Base-by-base conservation (phyloP, 176 grass and related monocot genomes). In the Oryza meridionalis region DNA sequence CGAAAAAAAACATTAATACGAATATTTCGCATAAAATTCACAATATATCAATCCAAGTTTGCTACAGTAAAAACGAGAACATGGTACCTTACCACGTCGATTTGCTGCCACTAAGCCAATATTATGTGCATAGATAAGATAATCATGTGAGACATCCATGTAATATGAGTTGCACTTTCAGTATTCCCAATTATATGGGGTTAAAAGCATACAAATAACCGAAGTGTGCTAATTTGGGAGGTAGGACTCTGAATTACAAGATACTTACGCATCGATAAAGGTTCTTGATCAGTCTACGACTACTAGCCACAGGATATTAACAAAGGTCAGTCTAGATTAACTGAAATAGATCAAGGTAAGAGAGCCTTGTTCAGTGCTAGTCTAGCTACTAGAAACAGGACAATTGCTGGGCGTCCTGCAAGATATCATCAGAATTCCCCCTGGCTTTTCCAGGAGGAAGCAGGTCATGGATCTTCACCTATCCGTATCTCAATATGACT, bases 401-500 rank as follows among this genome's bases (percentile, higher is more conserved):
- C 55, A 61, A 61, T 22, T 1, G 6, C 17, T 9, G 53, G 19
- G 53, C 4, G 47, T 50, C 47, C 13, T 50, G 35, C 3, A 50
- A 22, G 65, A 62, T 3, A 37, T 47, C 1, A 64, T 51, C 59
- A 1, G 37, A 17, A 72, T 64, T 5, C 53, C 12, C 25, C n/a
- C 75, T 38, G 51, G 12, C 22, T 37, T 38, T 71, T 46, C 38
- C 35, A 64, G 49, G 35, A 37, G 11, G 26, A 47, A 77, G 27
- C 66, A 58, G 22, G 10, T 64, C 8, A 47, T 64, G 38, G 66
- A 71, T 47, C 51, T 67, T 13, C 16, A 47, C 26, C 5, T 5
- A 46, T 24, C 67, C 14, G 53, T 59, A 35, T 70, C 49, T 88
- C 79, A 90, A 78, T 74, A 83, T 11, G 78, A 61, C 69, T 84